Evolutionary conservation across 176 grass and related monocot species (phyloP), one percentile per base, ranked within the genome.

Genomic region (Zizania latifolia): DNA sequence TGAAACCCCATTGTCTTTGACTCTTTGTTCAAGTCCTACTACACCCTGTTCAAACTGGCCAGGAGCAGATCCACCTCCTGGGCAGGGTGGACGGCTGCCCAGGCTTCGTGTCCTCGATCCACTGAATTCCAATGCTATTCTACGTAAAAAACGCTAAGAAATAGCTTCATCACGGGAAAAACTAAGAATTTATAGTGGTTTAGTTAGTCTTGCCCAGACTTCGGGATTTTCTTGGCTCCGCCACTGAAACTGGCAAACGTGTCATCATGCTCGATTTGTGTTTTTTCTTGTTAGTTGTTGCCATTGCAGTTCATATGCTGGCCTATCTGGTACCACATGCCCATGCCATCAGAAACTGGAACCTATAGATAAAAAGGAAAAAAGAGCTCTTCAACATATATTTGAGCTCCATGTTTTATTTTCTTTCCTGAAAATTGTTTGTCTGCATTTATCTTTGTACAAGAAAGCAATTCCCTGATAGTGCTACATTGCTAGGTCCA

Each of bases 401-500:
- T 67, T 66, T 30, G 35, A 69, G 32, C 76, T 58, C 35, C 36
- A 41, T 43, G 22, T 4, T 68, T 66, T 68, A 22, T 6, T 68
- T 50, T 76, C n/a, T 46, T 76, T 75, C 56, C 30, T 50, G 40
- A 58, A 62, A 8, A 58, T 68, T 68, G 38, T 69, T 44, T 79
- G 27, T 26, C 32, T 29, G 40, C 37, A 57, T 58, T 41, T 13
- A 50, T 54, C 12, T 77, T 77, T 64, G 14, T 62, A 23, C 19
- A 13, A 8, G 4, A 65, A 37, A 65, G 34, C 58, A 76, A 57
- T 46, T 69, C 60, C 45, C 69, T 73, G 10, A 82, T 65, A 45
- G 46, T 33, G 69, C 40, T 43, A 48, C 60, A n/a, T 35, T 35
- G 38, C 29, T 80, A 31, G 88, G 88, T 90, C 31, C 64, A 86